Conservation (phyloP, 345 rosid genomes). For the Capsella bursapastoris region DNA sequence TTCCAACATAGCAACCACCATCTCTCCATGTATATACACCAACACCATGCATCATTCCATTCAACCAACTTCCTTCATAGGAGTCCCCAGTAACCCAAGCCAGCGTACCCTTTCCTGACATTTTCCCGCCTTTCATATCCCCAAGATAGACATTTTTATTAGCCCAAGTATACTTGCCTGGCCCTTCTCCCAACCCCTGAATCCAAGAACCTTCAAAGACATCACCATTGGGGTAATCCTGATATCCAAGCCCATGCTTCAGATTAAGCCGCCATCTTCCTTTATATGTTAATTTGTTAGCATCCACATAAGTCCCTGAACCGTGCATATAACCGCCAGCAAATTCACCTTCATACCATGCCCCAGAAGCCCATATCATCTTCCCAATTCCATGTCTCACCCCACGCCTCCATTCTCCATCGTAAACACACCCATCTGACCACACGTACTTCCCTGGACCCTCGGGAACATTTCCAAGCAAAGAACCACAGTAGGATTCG, state of each 20-base stretch:
- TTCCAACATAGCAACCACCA: constrained; percentile 89
- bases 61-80: constrained; percentile 93
- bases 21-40: constrained; percentile 93
- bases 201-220: constrained; percentile 95
- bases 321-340: constrained; percentile 92
- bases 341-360: constrained; percentile 83
- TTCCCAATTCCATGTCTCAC: constrained; percentile 87
- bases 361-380: constrained; percentile 76
- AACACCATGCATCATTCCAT: constrained; percentile 94
- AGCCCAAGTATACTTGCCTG: constrained; percentile 91
- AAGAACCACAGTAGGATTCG: constrained; percentile 76
- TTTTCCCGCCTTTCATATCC: constrained; percentile 93
- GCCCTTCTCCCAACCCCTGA: constrained; percentile 87
- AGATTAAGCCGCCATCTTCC: constrained; percentile 94
- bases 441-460: constrained; percentile 86
- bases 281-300: constrained; percentile 61
- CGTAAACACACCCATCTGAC: constrained; percentile 74
- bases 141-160: constrained; percentile 79
- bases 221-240: constrained; percentile 77
- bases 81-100: constrained; percentile 85
- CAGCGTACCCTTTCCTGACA: constrained; percentile 92
- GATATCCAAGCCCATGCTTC: constrained; percentile 91
- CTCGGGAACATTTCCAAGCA: constrained; percentile 79
- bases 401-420: constrained; percentile 95
- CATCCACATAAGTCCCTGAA: constrained; percentile 62